Evolutionary conservation across 1,284 basidiomycete genomes (phyloP).

Genomic region (Trichosporon sp.): DNA sequence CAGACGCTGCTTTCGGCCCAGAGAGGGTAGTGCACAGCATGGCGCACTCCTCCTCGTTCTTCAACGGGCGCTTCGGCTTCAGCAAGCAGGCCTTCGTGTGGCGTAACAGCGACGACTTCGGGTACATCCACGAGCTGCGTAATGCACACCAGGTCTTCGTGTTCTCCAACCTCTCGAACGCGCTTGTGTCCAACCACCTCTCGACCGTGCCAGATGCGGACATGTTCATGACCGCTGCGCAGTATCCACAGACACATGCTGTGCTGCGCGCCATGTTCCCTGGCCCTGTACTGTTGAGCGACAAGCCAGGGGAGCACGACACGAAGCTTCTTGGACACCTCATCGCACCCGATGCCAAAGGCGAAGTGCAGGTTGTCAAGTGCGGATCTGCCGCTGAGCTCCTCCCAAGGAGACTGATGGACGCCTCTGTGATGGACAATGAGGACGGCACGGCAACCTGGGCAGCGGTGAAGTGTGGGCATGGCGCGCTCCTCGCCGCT

Average conservation of each 20-base stretch:
- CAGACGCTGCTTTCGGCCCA: conserved; percentile 34
- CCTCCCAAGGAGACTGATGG: conserved; percentile 16
- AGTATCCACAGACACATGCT: conserved; percentile 39
- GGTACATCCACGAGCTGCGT: conserved; percentile 27
- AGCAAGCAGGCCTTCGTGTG: conserved; percentile 21
- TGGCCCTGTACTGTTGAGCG: conserved; percentile 44
- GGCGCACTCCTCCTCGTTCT: conserved; percentile 42
- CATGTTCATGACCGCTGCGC: conserved; percentile 44
- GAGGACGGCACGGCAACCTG: conserved; percentile 25
- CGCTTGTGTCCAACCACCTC: conserved; percentile 40
- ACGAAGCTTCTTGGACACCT: conserved; percentile 30
- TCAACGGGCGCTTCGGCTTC: conserved; percentile 38
- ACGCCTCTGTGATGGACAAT: conserved; percentile 18
- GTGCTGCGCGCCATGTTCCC: conserved; percentile 41
- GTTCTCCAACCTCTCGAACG: conserved; percentile 38
- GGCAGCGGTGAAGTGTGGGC: conserved; percentile 4
- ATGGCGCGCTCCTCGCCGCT: conserved; percentile 18
- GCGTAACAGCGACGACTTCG: conserved; percentile 46
- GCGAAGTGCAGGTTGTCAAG: conserved; percentile 19
- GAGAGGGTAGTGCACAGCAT: conserved; percentile 45
- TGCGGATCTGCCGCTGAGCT: conserved; percentile 11
- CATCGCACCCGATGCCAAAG: conserved; percentile 1
- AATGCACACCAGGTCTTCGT: conserved; percentile 39
- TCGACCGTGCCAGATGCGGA: conserved; percentile 45
- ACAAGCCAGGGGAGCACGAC: conserved; percentile 37